These are phyloP conservation scores for Barbarea vulgaris DNA, from an alignment of 345 rosid genomes.

Conservation along the genomic window DNA sequence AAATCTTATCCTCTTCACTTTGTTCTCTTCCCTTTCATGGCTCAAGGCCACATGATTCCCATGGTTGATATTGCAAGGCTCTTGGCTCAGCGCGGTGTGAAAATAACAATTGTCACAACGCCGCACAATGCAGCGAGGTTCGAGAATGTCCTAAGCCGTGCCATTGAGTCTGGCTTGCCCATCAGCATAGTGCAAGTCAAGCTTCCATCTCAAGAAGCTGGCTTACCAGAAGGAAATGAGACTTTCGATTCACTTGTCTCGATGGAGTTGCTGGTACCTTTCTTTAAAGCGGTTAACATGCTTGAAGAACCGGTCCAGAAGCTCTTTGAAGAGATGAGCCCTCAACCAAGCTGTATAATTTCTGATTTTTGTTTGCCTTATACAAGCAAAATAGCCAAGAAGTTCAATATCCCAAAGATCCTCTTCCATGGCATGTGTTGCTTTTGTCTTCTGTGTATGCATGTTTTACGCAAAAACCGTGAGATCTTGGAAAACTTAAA, in stretches of 20 bases:
- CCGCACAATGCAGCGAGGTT: constrained; percentile 41
- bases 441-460: constrained; percentile 41
- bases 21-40: constrained; percentile 60
- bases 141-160: constrained; percentile 20
- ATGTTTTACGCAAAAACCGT: constrained; percentile 16
- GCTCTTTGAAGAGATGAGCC: constrained; percentile 39
- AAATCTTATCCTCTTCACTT: constrained; percentile 40
- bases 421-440: constrained; percentile 44
- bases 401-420: constrained; percentile 52
- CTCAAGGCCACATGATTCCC: constrained; percentile 65
- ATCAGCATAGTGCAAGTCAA: constrained; percentile 32
- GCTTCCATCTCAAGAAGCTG: constrained; percentile 39
- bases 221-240: constrained; percentile 47
- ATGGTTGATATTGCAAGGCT: constrained; percentile 54
- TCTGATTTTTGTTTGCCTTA: constrained; percentile 42
- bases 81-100: constrained; percentile 48
- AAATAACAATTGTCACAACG: constrained; percentile 52
- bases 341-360: constrained; percentile 52
- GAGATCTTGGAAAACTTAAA: constrained; percentile 10
- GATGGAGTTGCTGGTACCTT: constrained; percentile 4
- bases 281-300: constrained; percentile 32
- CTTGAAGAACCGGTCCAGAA: constrained; percentile 39
- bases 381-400: constrained; percentile 38
- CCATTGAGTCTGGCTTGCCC: constrained; percentile 33
- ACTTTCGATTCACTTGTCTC: constrained; percentile 33